A percentile compares a stretch with the other conserved stretches of the same genome.
Evolutionary conservation across 257 asterid genomes (phyloP).

Genomic region (Plectranthus barbatus): DNA sequence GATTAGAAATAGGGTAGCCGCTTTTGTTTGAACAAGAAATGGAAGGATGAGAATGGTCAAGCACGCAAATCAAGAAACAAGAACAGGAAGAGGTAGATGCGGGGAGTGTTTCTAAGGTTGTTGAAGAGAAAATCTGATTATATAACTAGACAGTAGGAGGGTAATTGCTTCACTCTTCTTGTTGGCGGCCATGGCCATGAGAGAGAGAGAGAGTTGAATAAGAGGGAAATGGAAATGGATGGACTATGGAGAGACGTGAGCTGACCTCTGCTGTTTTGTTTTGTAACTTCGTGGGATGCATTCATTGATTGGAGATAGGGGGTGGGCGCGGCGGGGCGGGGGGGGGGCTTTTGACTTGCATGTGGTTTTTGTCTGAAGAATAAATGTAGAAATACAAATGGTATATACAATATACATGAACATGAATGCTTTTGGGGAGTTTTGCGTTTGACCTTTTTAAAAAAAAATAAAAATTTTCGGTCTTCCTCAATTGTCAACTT

Average conservation of each 20-base stretch:
- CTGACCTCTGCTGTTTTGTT: constrained; percentile 46
- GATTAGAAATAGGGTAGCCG: neutral
- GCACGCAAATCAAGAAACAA: constrained; percentile 38
- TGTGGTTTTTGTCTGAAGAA: constrained; percentile 15
- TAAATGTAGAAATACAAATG: neutral
- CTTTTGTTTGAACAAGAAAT: constrained; percentile 6
- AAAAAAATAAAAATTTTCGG: neutral
- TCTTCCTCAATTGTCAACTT: constrained; percentile 2
- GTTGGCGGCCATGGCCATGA: constrained; percentile 57
- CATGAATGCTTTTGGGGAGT: too few relatives aligned
- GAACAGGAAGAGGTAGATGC: neutral
- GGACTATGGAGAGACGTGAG: constrained; percentile 28
- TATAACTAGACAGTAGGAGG: constrained; percentile 4
- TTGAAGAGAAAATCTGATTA: constrained; percentile 4
- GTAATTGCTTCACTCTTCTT: constrained; percentile 35
- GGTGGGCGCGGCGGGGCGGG: neutral
- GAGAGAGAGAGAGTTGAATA: constrained; percentile 21
- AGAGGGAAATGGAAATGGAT: constrained; percentile 16
- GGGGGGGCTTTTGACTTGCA: constrained; percentile 30
- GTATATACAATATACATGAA: too few relatives aligned
- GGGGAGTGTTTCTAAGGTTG: constrained; percentile 6
- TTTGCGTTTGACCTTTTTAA: too few relatives aligned
- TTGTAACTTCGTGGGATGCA: constrained; percentile 29
- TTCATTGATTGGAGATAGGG: constrained; percentile 15
- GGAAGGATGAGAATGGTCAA: constrained; percentile 8